Base-by-base conservation (phyloP, 495 filamentous ascomycete species). In the Trichoderma reesei region DNA sequence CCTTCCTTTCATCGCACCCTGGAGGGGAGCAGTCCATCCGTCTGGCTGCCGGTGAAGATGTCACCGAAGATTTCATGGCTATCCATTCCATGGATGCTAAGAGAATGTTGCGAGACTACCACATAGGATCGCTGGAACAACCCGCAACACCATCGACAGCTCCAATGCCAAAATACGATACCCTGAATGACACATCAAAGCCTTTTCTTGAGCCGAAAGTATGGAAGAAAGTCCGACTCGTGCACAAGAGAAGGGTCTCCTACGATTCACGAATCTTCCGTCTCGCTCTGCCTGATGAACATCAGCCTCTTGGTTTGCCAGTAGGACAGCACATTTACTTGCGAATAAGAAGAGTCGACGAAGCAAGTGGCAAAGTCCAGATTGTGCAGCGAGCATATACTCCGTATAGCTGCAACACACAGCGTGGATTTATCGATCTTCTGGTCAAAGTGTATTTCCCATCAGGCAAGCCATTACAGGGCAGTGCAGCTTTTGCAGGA, bases 251-350 rank as follows among this genome's bases (percentile, higher is more conserved):
- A 20, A 74, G 76, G 31, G 75, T 96, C 13, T 96, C 90, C 10
- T 83, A 83, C 74, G 92, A 98, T 74, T 92, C 91, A 3, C 84
- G 86, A 26, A 84, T 96, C 67, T 93, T 97, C 73, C 86, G 82
- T 41, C 94, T 96, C 76, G 76, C 82, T 41, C 85, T 98, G 10
- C 87, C 94, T 63, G 84, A 91, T 67, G 76, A 81, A 0, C 75
- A 82, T 10, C 91, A 95, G 72, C 76, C 73, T 0, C 75, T 96
- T 5, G 93, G 92, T 26, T 81, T 97, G 3, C 93, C 93, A 7
- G 83, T 89, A 18, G 93, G 93, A 41, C 90, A 96, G 67, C 93
- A 98, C 76, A 78, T 98, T 0, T 88, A 96, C 83, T 82, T 98
- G 72, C 90, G 90, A 18, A 77, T 96, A 36, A 37, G 20, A 37